Evolutionary conservation across 2,329 filamentous ascomycete species (phyloP).

Genomic region (Aspergillus fumigatiaffinis): DNA sequence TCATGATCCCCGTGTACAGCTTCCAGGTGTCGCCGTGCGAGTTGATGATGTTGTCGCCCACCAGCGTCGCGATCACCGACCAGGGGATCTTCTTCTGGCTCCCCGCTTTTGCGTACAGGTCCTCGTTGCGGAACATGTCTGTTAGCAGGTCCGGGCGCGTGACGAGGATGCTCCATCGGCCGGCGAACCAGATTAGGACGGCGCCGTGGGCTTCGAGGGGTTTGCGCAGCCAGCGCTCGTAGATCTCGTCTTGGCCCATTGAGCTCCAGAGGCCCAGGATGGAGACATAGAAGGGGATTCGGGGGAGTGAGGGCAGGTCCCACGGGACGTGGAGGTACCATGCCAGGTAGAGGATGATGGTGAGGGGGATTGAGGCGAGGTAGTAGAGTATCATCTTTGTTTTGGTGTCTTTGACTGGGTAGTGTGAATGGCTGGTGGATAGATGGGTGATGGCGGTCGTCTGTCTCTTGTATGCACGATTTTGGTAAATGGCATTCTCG

Average conservation of each 20-base stretch:
- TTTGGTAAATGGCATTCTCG: not conserved
- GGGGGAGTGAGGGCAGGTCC: conserved; percentile 19
- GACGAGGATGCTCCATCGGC: conserved; percentile 48
- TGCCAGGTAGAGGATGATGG: conserved; percentile 10
- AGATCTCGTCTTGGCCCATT: conserved; percentile 23
- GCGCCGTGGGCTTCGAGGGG: conserved; percentile 35
- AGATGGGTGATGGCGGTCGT: no score
- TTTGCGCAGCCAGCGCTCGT: conserved; percentile 20
- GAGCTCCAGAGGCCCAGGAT: conserved; percentile 22
- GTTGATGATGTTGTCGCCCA: conserved; percentile 16
- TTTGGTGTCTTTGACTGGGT: not conserved
- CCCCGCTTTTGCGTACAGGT: conserved; percentile 35
- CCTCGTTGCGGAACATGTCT: conserved; percentile 34
- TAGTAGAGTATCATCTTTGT: not conserved
- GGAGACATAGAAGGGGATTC: conserved; percentile 24
- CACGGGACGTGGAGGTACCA: conserved; percentile 21
- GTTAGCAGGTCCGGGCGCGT: conserved; percentile 43
- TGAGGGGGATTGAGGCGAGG: conserved; percentile 2
- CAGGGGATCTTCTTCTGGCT: conserved; percentile 42
- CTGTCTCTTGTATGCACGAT: not conserved
- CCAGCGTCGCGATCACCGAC: conserved; percentile 35
- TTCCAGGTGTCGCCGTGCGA: conserved; percentile 1
- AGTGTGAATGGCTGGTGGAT: not conserved
- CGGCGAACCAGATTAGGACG: conserved; percentile 49
- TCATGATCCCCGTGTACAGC: conserved; percentile 4